Evolutionary conservation across 1,284 basidiomycete genomes (phyloP).

Genomic region (Sanghuangporus baumii): DNA sequence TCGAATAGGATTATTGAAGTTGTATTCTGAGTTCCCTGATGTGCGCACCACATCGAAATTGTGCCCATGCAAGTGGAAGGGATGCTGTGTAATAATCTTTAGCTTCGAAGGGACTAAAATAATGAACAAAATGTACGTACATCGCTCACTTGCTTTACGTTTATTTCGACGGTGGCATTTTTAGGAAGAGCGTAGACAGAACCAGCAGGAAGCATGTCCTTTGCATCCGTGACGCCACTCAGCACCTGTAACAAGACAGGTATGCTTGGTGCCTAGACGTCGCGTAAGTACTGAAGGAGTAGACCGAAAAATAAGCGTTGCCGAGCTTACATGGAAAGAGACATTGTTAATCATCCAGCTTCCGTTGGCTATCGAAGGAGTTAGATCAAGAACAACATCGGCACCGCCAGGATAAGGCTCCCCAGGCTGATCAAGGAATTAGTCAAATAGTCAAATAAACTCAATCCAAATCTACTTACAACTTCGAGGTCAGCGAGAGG

Average conservation of each 20-base stretch:
- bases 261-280: conserved; percentile 23
- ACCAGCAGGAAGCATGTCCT: conserved; percentile 22
- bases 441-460: background rate
- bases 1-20: conserved; percentile 36
- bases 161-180: conserved; percentile 24
- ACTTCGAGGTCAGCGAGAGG: conserved; percentile 29
- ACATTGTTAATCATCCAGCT: conserved; percentile 1
- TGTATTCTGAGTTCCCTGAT: conserved; percentile 26
- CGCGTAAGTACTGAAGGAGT: background rate
- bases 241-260: conserved; percentile 28
- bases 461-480: background rate
- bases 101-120: background rate
- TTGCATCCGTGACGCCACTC: conserved; percentile 22
- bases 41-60: conserved; percentile 31
- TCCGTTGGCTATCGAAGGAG: conserved; percentile 10
- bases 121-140: conserved; percentile 25
- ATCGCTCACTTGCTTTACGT: conserved; percentile 18
- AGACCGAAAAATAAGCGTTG: background rate
- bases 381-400: conserved; percentile 25
- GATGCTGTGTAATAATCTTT: conserved; percentile 26
- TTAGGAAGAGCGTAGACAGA: conserved; percentile 22
- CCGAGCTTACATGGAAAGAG: background rate
- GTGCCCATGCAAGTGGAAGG: conserved; percentile 33
- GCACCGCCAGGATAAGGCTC: conserved; percentile 24
- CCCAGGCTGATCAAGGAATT: conserved; percentile 21